These are phyloP conservation scores for Centaurea solstitialis DNA, from an alignment of 129 eudicot genomes.

Conservation along the genomic window DNA sequence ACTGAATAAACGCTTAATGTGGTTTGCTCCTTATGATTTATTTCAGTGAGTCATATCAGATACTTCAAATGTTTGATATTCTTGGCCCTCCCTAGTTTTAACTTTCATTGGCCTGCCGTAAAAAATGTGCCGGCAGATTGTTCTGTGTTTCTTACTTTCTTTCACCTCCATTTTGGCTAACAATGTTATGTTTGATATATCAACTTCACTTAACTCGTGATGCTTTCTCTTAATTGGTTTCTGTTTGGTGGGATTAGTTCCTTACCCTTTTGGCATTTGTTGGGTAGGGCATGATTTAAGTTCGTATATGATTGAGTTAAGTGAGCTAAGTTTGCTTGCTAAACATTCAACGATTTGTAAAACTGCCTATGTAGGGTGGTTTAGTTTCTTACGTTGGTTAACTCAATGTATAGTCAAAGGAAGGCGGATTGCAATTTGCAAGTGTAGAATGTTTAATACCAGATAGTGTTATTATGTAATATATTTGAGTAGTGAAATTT, in stretches of 20 bases:
- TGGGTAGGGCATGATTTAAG: not conserved
- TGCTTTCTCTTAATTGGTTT: not conserved
- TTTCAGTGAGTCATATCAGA: not conserved
- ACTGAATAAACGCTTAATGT: not conserved
- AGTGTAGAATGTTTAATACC: constrained; percentile 4
- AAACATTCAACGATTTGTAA: not conserved
- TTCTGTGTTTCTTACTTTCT: not conserved
- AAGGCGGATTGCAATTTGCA: constrained; percentile 1
- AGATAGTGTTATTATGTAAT: not conserved
- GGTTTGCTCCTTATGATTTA: not conserved
- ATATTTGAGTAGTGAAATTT: not conserved
- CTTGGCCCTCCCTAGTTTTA: not conserved
- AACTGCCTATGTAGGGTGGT: not conserved
- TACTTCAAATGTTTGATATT: not conserved
- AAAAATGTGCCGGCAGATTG: not conserved
- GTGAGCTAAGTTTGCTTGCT: not conserved
- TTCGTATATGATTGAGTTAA: not conserved
- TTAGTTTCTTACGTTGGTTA: not conserved
- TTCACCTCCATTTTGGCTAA: not conserved
- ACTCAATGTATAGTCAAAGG: not conserved
- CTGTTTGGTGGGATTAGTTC: not conserved
- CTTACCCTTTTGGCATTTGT: not conserved
- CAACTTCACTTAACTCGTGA: not conserved
- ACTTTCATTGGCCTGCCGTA: not conserved
- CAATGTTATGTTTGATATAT: not conserved